Evolutionary conservation across 139 green algal genomes (phyloP).

Genomic region (Zygnema circumcarinatum): DNA sequence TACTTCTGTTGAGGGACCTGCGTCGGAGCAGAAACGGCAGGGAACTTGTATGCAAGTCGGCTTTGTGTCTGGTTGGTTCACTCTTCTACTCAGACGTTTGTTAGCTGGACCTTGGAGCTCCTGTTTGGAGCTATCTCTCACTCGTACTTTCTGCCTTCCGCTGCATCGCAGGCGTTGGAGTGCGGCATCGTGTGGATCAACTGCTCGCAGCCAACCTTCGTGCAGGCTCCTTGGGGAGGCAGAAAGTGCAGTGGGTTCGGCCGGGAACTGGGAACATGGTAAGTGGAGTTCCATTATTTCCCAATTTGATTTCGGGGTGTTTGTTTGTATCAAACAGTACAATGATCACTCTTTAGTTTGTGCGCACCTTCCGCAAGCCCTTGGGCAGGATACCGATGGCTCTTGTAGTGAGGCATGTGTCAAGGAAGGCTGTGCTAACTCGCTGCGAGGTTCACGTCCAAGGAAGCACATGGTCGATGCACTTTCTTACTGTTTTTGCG

Average conservation of each 20-base stretch:
- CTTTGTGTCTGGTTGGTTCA: too few relatives aligned
- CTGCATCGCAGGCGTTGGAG: conserved; percentile 65
- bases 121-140: too few relatives aligned
- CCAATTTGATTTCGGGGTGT: not conserved
- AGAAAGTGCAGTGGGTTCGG: conserved; percentile 79
- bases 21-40: too few relatives aligned
- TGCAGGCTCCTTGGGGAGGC: conserved; percentile 84
- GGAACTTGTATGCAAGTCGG: too few relatives aligned
- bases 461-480: not conserved
- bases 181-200: conserved; percentile 88
- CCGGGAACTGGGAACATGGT: conserved; percentile 76
- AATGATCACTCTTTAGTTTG: not conserved
- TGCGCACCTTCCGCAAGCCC: not conserved
- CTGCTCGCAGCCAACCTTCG: conserved; percentile 90
- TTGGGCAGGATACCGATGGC: too few relatives aligned
- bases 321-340: not conserved
- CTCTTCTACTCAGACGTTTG: too few relatives aligned
- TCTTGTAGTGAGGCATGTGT: too few relatives aligned
- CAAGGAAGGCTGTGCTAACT: too few relatives aligned
- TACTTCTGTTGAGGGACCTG: too few relatives aligned
- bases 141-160: too few relatives aligned
- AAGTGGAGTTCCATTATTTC: conserved; percentile 19
- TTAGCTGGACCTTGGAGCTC: too few relatives aligned
- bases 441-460: too few relatives aligned
- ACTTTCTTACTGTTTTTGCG: not conserved